Conservation (phyloP, 148 eudicot species). For the Polygonum maritimum region DNA sequence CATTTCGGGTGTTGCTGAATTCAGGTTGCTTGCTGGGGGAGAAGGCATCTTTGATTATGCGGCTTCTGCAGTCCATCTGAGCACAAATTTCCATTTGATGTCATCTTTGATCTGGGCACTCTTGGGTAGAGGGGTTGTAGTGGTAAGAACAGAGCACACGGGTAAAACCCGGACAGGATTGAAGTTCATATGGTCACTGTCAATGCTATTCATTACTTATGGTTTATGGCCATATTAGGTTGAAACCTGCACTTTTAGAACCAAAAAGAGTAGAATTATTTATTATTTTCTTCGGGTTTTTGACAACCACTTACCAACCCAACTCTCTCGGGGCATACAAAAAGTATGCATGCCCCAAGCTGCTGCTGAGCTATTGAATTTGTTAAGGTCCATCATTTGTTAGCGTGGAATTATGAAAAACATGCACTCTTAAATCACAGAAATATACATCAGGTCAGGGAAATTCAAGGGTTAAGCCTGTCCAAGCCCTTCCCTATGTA, state of each 20-base stretch:
- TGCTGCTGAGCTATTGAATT: not conserved
- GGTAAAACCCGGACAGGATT: not conserved
- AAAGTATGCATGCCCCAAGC: not conserved
- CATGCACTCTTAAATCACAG: not conserved
- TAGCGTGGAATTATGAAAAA: not conserved
- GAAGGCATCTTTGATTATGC: not conserved
- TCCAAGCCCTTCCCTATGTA: not conserved
- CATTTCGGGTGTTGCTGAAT: not conserved
- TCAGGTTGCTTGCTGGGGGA: not conserved
- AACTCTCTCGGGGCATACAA: not conserved
- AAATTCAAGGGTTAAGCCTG: not conserved
- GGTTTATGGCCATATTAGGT: not conserved
- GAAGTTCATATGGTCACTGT: not conserved
- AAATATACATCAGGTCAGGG: not conserved
- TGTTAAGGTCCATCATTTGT: not conserved
- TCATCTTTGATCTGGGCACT: not conserved
- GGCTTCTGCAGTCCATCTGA: not conserved
- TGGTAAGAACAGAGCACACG: not conserved
- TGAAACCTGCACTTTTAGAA: not conserved
- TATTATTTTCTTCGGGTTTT: not conserved
- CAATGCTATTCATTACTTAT: not conserved
- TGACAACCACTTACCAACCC: not conserved
- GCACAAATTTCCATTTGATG: not conserved
- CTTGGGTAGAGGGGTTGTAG: not conserved
- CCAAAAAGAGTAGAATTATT: not conserved